Percentiles rank a stretch among this genome's conserved stretches.
Conservation (phyloP, 176 grass and related monocot genomes). For the Bonia amplexicaulis region DNA sequence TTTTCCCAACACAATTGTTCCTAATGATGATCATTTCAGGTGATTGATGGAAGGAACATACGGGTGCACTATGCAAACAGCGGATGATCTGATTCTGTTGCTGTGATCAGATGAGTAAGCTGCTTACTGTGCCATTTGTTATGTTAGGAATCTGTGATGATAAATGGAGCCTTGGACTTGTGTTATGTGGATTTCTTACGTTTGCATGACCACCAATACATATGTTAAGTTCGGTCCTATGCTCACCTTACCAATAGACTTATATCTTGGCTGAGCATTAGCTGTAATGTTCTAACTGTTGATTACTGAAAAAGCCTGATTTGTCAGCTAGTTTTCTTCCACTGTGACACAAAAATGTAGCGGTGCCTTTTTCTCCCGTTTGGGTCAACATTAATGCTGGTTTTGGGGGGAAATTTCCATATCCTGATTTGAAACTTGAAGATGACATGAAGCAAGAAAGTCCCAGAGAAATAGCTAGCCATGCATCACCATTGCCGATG, state of each 20-base stretch:
- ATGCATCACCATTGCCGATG: background rate
- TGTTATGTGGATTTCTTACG: background rate
- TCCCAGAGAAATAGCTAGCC: background rate
- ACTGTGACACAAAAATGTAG: background rate
- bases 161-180: background rate
- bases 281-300: background rate
- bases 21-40: slow-evolving; percentile 18
- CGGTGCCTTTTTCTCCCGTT: background rate
- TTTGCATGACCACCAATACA: background rate
- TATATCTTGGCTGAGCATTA: background rate
- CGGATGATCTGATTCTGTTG: slow-evolving; percentile 15
- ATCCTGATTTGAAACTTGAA: background rate
- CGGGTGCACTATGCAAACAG: slow-evolving; percentile 35
- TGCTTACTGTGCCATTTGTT: background rate
- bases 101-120: background rate
- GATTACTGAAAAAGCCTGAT: background rate
- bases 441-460: too few relatives aligned
- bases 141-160: background rate
- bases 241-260: background rate
- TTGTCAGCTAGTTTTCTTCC: too few relatives aligned
- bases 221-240: background rate
- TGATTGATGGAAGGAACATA: slow-evolving; percentile 54
- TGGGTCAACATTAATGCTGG: background rate
- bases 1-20: background rate
- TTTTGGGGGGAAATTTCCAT: background rate